Evolutionary conservation across 306 rosid species (phyloP), one percentile per base, ranked within the genome.

Genomic region (Quercus aquifolioides): DNA sequence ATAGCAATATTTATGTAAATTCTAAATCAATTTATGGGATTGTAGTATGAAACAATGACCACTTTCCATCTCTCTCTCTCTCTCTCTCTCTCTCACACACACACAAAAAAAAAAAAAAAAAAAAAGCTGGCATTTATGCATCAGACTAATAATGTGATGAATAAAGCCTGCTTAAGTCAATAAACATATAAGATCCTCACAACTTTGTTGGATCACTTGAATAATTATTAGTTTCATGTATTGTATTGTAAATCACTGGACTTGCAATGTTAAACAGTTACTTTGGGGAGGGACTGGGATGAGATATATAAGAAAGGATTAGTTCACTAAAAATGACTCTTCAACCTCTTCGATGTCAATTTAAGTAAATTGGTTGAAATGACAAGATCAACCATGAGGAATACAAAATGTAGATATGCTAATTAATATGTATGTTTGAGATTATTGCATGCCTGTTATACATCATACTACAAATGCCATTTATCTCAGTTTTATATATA

Each of bases 371-470:
- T 74, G 21, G 26, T 14, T 59, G 54, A 51, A n/a, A 55, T 41
- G 73, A 35, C 19, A 67, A 78, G 73, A 76, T 55, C 20, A 63
- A 70, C 35, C 46, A 11, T 80, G n/a, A 70, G 70, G 62, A 60
- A 68, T 64, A 60, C 74, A 58, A 20, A 33, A 55, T 5, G 52
- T 10, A 4, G 33, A 26, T 9, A 26, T 4, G 35, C 38, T 12
- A 62, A 25, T 62, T 59, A 20, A 23, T 12, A 10, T 8, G 65
- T 59, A 23, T 59, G 30, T 59, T 46, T 46, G 15, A 9, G 15
- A 10, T 9, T 46, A 46, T 12, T 9, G 67, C n/a, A 26, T 56
- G 25, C 12, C 67, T 55, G 33, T 33, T 8, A 19, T 26, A 6
- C 18, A 43, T 65, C 6, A 15, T 28, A 54, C 49, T 79, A 31